Evolutionary conservation across 768 basidiomycete genomes (phyloP).

Genomic region (Cystofilobasidium bisporidii): DNA sequence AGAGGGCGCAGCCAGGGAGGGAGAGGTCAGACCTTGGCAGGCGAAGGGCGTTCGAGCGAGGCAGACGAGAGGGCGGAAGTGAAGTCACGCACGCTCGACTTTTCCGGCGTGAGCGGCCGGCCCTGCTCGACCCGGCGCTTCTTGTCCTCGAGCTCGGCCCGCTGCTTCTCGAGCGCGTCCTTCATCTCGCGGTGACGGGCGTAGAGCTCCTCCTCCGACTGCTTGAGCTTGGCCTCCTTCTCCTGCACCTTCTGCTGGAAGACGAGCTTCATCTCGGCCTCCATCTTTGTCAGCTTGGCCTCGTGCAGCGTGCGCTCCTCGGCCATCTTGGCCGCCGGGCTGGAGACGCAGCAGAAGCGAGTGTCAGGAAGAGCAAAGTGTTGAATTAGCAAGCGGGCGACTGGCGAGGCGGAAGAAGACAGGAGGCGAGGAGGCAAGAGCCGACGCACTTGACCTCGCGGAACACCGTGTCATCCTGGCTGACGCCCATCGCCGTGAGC

Average conservation of each 20-base stretch:
- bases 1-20: background rate
- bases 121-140: conserved; percentile 60
- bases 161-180: conserved; percentile 94
- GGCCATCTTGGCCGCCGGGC: conserved; percentile 89
- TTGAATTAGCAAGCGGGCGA: too few species aligned
- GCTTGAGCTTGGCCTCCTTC: conserved; percentile 97
- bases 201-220: conserved; percentile 97
- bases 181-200: conserved; percentile 99
- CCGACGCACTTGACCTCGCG: conserved; percentile 89
- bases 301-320: conserved; percentile 95
- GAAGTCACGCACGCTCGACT: conserved; percentile 18
- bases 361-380: background rate
- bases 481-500: conserved; percentile 90
- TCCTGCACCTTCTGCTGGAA: conserved; percentile 99
- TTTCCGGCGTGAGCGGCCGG: conserved; percentile 63
- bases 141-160: conserved; percentile 92
- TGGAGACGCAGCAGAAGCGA: conserved; percentile 38
- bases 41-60: background rate
- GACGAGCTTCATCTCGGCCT: conserved; percentile 99
- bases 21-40: background rate
- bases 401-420: background rate
- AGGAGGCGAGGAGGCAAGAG: too few species aligned
- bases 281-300: conserved; percentile 54
- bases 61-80: background rate
- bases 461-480: conserved; percentile 95